Evolutionary conservation across 2,329 filamentous ascomycete species (phyloP).

Genomic region (Colletotrichum sp.): DNA sequence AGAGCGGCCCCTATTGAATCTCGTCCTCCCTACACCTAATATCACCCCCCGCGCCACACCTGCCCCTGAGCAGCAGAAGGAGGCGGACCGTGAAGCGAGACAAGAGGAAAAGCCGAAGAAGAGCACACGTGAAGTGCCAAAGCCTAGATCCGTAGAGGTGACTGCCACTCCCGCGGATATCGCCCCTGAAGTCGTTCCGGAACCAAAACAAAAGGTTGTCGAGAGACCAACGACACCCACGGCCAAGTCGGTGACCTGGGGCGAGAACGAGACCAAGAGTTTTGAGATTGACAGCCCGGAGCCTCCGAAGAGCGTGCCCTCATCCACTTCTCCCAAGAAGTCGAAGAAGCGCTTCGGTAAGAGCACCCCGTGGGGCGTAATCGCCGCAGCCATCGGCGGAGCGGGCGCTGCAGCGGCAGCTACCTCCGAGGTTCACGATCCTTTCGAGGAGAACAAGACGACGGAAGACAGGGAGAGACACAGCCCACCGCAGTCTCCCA

Average conservation of each 20-base stretch:
- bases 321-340: conserved; percentile 30
- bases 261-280: conserved; percentile 67
- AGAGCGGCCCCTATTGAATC: conserved; percentile 62
- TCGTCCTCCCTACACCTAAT: conserved; percentile 65
- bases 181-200: conserved; percentile 41
- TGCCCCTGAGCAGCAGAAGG: conserved; percentile 25
- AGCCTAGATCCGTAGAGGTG: neutral
- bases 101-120: conserved; percentile 14
- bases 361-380: conserved; percentile 55
- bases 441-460: conserved; percentile 15
- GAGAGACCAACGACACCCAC: conserved; percentile 48
- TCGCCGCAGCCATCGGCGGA: conserved; percentile 55
- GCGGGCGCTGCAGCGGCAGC: conserved; percentile 38
- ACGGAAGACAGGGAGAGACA: conserved; percentile 17
- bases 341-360: conserved; percentile 37
- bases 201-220: conserved; percentile 46
- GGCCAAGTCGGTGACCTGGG: conserved; percentile 68
- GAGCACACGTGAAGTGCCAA: conserved; percentile 8
- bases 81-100: neutral
- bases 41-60: conserved; percentile 48
- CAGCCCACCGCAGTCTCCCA: conserved; percentile 20
- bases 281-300: conserved; percentile 67
- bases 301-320: conserved; percentile 30
- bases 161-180: conserved; percentile 24
- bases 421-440: conserved; percentile 26